Conservation (phyloP, 75 land plant species). For the Pinus albicaulis region DNA sequence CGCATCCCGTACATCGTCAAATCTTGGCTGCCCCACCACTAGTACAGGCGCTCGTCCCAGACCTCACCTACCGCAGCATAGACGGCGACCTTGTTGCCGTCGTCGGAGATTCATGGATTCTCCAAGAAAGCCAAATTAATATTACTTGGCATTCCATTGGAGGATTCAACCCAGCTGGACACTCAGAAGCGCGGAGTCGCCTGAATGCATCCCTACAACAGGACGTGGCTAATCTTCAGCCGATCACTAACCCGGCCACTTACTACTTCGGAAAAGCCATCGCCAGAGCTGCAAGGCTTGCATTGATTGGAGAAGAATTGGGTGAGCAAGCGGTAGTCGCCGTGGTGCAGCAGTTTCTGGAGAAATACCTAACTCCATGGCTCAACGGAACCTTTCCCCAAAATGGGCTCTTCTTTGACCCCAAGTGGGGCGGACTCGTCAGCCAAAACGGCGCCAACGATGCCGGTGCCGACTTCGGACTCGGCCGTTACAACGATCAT, state of each 20-base stretch:
- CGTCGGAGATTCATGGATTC: constrained; percentile 70
- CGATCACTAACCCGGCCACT: constrained; percentile 15
- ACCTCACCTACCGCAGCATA: constrained; percentile 60
- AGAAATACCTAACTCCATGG: constrained; percentile 25
- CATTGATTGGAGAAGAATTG: constrained; percentile 26
- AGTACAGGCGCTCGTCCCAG: constrained; percentile 20
- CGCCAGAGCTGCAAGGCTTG: constrained; percentile 31
- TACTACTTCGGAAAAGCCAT: constrained; percentile 33
- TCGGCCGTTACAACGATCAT: constrained; percentile 29
- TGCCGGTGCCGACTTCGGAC: constrained; percentile 22
- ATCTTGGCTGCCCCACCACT: constrained; percentile 24
- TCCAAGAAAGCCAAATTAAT: constrained; percentile 30
- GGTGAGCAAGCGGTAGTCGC: background rate
- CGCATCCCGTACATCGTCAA: constrained; percentile 70
- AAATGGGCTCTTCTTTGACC: constrained; percentile 24
- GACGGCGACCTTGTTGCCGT: constrained; percentile 85
- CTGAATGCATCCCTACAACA: constrained; percentile 13
- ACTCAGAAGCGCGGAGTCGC: background rate
- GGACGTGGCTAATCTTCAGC: constrained; percentile 10
- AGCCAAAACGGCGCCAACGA: constrained; percentile 8
- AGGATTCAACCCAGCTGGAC: background rate
- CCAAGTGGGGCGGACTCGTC: constrained; percentile 25
- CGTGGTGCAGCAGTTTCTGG: constrained; percentile 5
- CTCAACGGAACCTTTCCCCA: constrained; percentile 15
- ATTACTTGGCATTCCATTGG: constrained; percentile 17